phyloP scores from a whole-genome alignment of 371 early-diverging fungal species.

The Mortierella sp. region DNA sequence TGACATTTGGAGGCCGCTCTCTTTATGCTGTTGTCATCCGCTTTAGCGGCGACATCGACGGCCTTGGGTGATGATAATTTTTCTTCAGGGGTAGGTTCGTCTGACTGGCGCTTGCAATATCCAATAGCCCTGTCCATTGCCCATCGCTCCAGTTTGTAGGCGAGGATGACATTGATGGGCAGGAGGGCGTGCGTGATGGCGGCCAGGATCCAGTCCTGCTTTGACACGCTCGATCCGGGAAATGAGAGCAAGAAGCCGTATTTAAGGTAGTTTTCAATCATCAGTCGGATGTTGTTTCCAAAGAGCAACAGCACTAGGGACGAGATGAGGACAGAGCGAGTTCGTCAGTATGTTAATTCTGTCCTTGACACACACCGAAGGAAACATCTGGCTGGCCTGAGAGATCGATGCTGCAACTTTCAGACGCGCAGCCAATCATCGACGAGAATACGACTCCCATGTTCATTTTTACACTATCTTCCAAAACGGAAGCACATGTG shows the following conservation, averaged over 20 bases:
- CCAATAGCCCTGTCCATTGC: constrained; percentile 52
- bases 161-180: constrained; percentile 62
- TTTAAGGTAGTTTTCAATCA: constrained; percentile 90
- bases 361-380: too few species aligned
- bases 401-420: too few species aligned
- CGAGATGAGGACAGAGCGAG: neutral
- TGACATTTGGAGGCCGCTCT: constrained; percentile 4
- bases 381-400: too few species aligned
- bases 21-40: neutral
- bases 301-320: constrained; percentile 80
- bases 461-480: too few species aligned
- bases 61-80: constrained; percentile 14
- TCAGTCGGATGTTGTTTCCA: constrained; percentile 84
- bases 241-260: constrained; percentile 85
- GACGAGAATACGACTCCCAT: too few species aligned
- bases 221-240: constrained; percentile 68
- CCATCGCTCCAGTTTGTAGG: constrained; percentile 68
- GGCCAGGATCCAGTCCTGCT: constrained; percentile 67
- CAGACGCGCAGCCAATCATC: too few species aligned
- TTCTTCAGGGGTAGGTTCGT: neutral
- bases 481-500: too few species aligned
- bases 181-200: constrained; percentile 64
- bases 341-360: neutral
- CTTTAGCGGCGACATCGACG: constrained; percentile 22
- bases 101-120: constrained; percentile 22